Base-by-base conservation (phyloP, 2,329 filamentous ascomycete species). In the Cyclaneusma minus region DNA sequence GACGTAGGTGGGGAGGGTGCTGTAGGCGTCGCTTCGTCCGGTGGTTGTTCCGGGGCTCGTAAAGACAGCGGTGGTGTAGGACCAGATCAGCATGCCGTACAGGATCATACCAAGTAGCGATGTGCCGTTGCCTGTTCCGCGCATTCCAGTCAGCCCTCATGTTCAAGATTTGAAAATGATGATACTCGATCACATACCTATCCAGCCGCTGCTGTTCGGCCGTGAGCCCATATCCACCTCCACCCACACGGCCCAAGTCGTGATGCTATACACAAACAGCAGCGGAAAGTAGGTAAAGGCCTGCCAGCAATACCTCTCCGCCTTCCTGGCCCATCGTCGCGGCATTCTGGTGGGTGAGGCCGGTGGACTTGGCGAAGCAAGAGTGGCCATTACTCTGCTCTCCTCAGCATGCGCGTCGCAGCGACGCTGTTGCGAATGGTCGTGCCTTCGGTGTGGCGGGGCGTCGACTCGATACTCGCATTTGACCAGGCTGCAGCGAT, bases 161-260 rank as follows among this genome's bases (percentile, higher is more conserved):
- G 11, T 24, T 37, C 22, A 36, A 33, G 20, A 18, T 10, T 13
- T 5, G 21, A 21, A 11, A n/a, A 15, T 16, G 18, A 22, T 13
- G 13, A 21, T 10, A 25, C 18, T 18, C 10, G 25, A 25, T 19
- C 18, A 44, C 59, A 24, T 55, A 73, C 70, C 69, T 43, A 68
- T 60, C 65, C 66, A 72, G 10, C 49, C 47, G 25, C 56, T 64
- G 31, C 60, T 59, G 5, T 57, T 53, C 12, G 62, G 56, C 27
- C 54, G 56, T 15, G 64, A 60, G 27, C 81, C 79, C 32, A 93
- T 79, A 30, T 62, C 73, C 24, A 79, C 64, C 41, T 85, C 67
- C 6, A 93, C 84, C 64, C 79, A 94, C n/a, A 78, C 68, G 3
- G 83, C 85, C 89, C 89, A 98, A 7, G 78, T 78, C n/a, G 83